Base-by-base conservation (phyloP, 805 yeast genomes). In the Lachancea lanzarotensis region DNA sequence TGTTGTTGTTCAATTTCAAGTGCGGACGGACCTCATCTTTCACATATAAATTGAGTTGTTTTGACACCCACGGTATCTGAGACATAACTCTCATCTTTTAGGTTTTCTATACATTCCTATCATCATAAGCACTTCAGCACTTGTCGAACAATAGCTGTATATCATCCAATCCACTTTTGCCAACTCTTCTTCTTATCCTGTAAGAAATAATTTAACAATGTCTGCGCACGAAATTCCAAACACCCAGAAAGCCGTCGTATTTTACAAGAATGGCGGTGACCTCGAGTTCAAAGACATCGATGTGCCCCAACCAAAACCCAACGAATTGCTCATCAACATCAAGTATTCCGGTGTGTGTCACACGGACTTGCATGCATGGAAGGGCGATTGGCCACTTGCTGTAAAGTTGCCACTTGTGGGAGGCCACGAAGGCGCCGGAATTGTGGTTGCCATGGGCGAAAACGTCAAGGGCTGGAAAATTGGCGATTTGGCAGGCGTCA, bases 301-400 rank as follows among this genome's bases (percentile, higher is more conserved):
- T 42, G 91, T 87, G 45, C 95, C 95, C 56, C 67, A 63, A 38
- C 95, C 95, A 56, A 82, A 76, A 62, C 70, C 86, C 46, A 81
- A 80, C 62, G 90, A 88, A 69, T 73, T 87, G 55, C 74, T 88
- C 63, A 73, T 88, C 69, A 80, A 88, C 66, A 81, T 88, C 67
- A 80, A 79, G 70, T 87, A 82, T 74, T 79, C 95, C 19, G 96
- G 96, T 68, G 95, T 87, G 46, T 87, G 96, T 70, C 96, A 89
- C 74, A 86, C 95, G 29, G 96, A 87, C 63, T 76, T 88, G 65
- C 96, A 88, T 72, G 95, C 95, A 43, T 85, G 93, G 90, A 79
- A 84, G 64, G 95, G 95, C 60, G 95, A 88, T 70, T 87, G 95
- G 95, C 93, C 95, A 40, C 71, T 83, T 65, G 77, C 70, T 50